A percentile compares a stretch with the other conserved stretches of the same genome.
Evolutionary conservation across 106 monocot species (phyloP).

Genomic region (Allium sativum): DNA sequence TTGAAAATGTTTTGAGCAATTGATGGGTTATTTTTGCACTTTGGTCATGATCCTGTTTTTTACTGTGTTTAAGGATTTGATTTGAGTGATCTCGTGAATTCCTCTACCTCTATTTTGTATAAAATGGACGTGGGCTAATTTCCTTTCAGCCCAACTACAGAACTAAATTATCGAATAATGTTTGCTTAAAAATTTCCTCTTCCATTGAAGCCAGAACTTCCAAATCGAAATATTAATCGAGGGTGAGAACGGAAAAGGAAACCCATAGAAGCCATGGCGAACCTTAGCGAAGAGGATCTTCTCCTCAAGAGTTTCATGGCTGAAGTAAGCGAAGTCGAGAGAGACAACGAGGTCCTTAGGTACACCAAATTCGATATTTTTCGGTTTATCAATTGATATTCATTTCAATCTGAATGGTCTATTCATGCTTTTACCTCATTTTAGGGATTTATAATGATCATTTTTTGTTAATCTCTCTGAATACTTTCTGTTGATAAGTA

Average conservation of each 20-base stretch:
- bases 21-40: too few species aligned
- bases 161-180: too few species aligned
- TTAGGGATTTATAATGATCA: background rate
- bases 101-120: too few species aligned
- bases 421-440: background rate
- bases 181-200: too few species aligned
- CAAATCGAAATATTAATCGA: background rate
- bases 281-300: slow-evolving; percentile 42
- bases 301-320: slow-evolving; percentile 78
- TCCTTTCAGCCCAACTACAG: too few species aligned
- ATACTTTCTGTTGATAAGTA: background rate
- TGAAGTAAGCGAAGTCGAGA: slow-evolving; percentile 83
- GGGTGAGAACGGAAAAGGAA: background rate
- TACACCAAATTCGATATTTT: background rate
- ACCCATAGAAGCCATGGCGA: slow-evolving; percentile 19
- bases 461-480: background rate
- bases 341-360: slow-evolving; percentile 92
- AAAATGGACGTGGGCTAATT: too few species aligned
- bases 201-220: background rate
- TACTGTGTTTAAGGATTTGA: too few species aligned
- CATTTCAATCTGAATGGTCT: background rate
- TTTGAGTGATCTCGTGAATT: too few species aligned
- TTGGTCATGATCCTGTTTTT: too few species aligned
- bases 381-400: background rate
- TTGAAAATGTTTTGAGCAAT: too few species aligned